phyloP scores from a whole-genome alignment of 176 grass and related monocot genomes.

The Tillandsia leiboldiana region DNA sequence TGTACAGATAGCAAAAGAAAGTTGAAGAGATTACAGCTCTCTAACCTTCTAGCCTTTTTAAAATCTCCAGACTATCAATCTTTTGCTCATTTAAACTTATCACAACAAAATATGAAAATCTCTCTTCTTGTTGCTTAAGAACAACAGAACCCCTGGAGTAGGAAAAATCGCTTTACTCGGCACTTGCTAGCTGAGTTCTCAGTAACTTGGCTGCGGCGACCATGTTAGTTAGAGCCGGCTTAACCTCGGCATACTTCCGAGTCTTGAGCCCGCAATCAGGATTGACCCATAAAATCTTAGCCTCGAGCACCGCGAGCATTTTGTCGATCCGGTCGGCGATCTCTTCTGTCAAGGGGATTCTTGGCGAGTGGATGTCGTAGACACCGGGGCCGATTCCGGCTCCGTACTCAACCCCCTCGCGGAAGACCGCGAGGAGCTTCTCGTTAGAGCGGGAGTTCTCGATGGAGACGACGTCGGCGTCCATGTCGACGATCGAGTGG shows the following conservation, averaged over 20 bases:
- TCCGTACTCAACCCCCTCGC: conserved; percentile 73
- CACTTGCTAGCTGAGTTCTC: conserved; percentile 63
- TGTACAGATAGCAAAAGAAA: no score
- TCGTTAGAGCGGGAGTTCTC: conserved; percentile 89
- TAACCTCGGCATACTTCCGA: conserved; percentile 83
- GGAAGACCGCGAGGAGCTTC: conserved; percentile 88
- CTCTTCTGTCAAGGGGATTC: conserved; percentile 82
- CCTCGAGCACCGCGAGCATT: conserved; percentile 83
- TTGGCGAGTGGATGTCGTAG: conserved; percentile 93
- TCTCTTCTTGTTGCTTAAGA: conserved; percentile 3
- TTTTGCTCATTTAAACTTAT: neutral
- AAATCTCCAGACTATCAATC: no score
- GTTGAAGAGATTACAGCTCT: no score
- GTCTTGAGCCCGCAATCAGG: conserved; percentile 95
- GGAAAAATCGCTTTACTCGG: conserved; percentile 28
- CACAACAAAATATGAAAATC: neutral
- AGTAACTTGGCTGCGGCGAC: conserved; percentile 67
- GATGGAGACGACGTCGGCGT: conserved; percentile 88
- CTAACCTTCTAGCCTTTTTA: no score
- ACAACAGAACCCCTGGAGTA: neutral
- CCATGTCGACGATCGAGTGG: conserved; percentile 94
- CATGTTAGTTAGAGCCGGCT: conserved; percentile 81
- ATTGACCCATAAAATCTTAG: conserved; percentile 90
- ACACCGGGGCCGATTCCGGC: conserved; percentile 91
- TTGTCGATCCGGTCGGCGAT: conserved; percentile 78